phyloP scores from a whole-genome alignment of 305 asterid genomes.

The Fraxinus angustifolia region DNA sequence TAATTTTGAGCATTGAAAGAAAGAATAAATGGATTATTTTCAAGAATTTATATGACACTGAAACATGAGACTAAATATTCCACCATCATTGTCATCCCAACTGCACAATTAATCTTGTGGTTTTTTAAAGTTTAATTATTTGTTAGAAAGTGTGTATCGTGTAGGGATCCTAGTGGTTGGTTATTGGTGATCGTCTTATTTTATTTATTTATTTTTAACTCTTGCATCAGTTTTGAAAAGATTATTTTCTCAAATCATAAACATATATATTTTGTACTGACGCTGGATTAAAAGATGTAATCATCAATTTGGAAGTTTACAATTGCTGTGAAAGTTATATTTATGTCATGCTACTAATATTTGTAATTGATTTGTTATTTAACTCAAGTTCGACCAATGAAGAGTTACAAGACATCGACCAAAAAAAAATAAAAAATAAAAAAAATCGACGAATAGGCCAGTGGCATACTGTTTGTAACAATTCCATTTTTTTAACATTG shows the following conservation, averaged over 20 bases:
- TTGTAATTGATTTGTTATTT: no score
- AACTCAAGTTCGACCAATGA: not conserved
- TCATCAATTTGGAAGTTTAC: not conserved
- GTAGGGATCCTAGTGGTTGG: not conserved
- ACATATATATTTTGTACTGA: no score
- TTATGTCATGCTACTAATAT: no score
- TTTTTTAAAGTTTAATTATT: conserved; percentile 32
- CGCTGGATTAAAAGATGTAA: not conserved
- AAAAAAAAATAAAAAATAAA: no score
- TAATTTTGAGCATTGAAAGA: no score
- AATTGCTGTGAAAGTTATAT: no score
- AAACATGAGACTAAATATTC: conserved; percentile 20
- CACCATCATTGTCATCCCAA: conserved; percentile 35
- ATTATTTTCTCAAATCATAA: no score
- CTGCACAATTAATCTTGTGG: conserved; percentile 35
- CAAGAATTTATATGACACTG: not conserved
- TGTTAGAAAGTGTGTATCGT: conserved; percentile 18
- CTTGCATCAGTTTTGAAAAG: no score
- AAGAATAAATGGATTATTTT: conserved; percentile 19
- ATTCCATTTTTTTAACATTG: no score
- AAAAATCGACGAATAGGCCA: not conserved
- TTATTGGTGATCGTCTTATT: not conserved
- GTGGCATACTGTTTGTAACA: no score
- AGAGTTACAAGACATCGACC: not conserved
- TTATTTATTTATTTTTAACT: no score